Percentiles rank a stretch among this genome's conserved stretches.
Conservation (phyloP, 148 eudicot species). For the Rhododendron griersonianum region DNA sequence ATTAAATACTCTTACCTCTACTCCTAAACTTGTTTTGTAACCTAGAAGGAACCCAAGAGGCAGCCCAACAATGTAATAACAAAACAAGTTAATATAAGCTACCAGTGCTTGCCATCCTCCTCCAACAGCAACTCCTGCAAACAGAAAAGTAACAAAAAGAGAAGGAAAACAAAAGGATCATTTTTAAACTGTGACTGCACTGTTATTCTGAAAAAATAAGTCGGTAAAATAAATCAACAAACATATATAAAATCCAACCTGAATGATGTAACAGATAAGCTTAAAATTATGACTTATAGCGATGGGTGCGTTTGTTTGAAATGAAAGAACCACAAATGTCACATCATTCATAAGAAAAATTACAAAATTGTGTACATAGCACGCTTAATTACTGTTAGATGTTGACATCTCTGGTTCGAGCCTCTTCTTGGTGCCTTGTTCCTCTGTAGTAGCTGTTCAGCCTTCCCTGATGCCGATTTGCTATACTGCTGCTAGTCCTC, state of each 20-base stretch:
- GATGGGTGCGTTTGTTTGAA: neutral
- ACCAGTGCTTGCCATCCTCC: slow-evolving; percentile 98
- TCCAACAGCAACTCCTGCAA: slow-evolving; percentile 86
- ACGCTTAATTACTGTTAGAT: too few species aligned
- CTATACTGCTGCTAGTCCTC: too few species aligned
- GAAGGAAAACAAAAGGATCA: neutral
- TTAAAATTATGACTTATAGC: neutral
- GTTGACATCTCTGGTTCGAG: too few species aligned
- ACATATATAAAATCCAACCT: neutral
- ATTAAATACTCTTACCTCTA: slow-evolving; percentile 49
- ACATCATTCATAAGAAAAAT: neutral
- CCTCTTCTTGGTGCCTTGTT: too few species aligned
- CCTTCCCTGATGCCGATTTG: too few species aligned
- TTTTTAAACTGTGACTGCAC: neutral
- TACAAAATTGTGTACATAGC: too few species aligned
- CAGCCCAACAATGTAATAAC: slow-evolving; percentile 79
- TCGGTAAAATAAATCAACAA: neutral
- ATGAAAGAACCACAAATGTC: neutral
- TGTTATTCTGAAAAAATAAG: neutral
- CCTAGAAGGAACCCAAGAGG: slow-evolving; percentile 85
- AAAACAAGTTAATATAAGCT: slow-evolving; percentile 79
- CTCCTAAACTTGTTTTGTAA: slow-evolving; percentile 65
- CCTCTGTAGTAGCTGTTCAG: too few species aligned
- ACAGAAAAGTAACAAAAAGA: neutral
- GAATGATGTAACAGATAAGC: neutral